Evolutionary conservation across 2,329 filamentous ascomycete genomes (phyloP).

Genomic region (Aspergillus neoniger): DNA sequence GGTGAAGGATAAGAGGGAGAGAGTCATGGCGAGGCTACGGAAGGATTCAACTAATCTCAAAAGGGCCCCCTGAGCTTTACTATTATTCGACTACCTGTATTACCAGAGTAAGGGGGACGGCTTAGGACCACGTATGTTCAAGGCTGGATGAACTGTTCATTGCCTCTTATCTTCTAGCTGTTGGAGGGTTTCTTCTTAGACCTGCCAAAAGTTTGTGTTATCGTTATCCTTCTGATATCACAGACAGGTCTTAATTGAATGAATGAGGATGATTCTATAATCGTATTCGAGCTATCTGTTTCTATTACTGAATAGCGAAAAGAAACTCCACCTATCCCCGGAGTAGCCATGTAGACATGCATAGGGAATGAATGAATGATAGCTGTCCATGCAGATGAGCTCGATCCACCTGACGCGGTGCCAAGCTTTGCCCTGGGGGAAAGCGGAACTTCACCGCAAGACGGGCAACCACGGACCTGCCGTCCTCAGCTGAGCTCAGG

Average conservation of each 20-base stretch:
- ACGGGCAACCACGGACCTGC: not conserved
- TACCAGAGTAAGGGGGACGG: not conserved
- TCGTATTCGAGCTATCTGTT: not conserved
- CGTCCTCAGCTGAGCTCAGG: constrained; percentile 6
- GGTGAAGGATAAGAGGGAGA: not conserved
- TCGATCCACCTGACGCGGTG: not conserved
- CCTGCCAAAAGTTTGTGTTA: constrained; percentile 11
- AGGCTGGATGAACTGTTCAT: constrained; percentile 7
- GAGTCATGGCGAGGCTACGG: not conserved
- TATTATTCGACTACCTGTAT: not conserved
- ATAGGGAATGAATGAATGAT: not conserved
- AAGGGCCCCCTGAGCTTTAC: not conserved
- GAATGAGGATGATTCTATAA: not conserved
- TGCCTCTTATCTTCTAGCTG: not conserved
- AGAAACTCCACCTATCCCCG: too few species aligned
- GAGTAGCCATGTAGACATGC: not conserved
- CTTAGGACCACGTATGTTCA: not conserved
- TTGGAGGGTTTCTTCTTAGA: not conserved
- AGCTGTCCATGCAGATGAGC: not conserved
- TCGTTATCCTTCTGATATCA: constrained; percentile 12
- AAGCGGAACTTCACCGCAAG: constrained; percentile 11
- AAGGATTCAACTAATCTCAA: not conserved
- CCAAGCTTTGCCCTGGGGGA: constrained; percentile 10
- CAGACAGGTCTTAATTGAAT: constrained; percentile 4
- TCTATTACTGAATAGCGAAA: too few species aligned